Evolutionary conservation across 2,329 filamentous ascomycete genomes (phyloP).

Genomic region (Paracoccidioides lutzii): DNA sequence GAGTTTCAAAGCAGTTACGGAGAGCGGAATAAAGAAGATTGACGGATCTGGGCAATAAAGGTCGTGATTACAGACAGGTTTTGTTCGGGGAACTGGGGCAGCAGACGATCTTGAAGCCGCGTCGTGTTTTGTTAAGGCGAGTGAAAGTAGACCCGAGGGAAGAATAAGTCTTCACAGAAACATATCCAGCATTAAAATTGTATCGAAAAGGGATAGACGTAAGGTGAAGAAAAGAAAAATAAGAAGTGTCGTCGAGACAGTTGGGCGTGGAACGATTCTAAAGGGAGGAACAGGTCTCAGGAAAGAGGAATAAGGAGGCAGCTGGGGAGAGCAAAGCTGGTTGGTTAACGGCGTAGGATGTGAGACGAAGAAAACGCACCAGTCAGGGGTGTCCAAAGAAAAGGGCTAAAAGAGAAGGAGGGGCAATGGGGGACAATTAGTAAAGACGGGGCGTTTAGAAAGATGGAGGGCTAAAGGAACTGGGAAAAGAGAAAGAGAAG

Average conservation of each 20-base stretch:
- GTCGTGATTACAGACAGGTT: background rate
- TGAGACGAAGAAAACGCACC: slow-evolving; percentile 3
- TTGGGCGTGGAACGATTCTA: background rate
- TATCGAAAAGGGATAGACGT: slow-evolving; percentile 9
- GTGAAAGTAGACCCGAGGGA: background rate
- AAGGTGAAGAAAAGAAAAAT: slow-evolving; percentile 10
- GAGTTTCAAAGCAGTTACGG: background rate
- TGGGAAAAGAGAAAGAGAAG: slow-evolving; percentile 29
- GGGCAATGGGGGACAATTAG: slow-evolving; percentile 15
- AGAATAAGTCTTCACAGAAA: slow-evolving; percentile 4
- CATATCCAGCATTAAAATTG: slow-evolving; percentile 8
- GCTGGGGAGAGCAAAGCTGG: background rate
- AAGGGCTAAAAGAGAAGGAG: slow-evolving; percentile 7
- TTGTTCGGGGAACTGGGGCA: background rate
- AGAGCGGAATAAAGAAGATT: background rate
- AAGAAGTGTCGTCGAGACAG: slow-evolving; percentile 12
- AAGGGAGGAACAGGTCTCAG: background rate
- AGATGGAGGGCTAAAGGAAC: slow-evolving; percentile 13
- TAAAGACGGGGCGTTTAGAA: background rate
- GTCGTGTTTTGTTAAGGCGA: background rate
- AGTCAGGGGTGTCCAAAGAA: slow-evolving; percentile 9
- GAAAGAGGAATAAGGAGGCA: background rate
- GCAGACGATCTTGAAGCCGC: background rate
- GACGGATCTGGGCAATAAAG: background rate
- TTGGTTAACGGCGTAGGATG: background rate